Evolutionary conservation across 768 basidiomycete genomes (phyloP), one percentile per base, ranked within the genome.

Genomic region (Lactarius vividus): DNA sequence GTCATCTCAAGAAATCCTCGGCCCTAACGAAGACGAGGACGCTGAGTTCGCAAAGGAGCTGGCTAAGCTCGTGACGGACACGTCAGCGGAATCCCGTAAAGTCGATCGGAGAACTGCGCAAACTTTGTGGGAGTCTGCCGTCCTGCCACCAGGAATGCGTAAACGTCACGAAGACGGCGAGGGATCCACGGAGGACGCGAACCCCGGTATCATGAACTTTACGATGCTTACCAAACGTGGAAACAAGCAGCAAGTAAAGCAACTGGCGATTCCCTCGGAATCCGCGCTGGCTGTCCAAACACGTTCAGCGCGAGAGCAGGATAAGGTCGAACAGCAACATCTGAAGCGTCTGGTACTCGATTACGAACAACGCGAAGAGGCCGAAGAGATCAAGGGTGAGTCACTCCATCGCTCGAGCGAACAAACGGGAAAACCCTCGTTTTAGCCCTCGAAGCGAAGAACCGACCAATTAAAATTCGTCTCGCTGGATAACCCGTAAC

Each of bases 261-360:
- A 92, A 73, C 82, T 99, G 54, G 88, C 93, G 56, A 87, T 99
- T 52, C 97, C 97, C 11, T 80, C 92, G 9, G 88, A 86, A 70
- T 94, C 96, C 9, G 82, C 94, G 2, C 81, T 99, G 35, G 97
- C 96, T 0, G 82, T 95, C 58, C 94, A 97, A 72, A 96, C 95
- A 2, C 87, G 89, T 35, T 86, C 91, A 2, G 93, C 97, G 52
- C 97, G 98, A 73, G 79, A 92, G 68, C 94, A 95, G 74, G 94
- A 96, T 77, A 92, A 89, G 77, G 94, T 92, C 8, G 97, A 99
- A 74, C 96, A 98, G 71, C 94, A 98, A 75, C 93, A 98, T 67
- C 79, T 99, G 70, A 99, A 99, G 79, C 86, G 88, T n/a, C 83
- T 98, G 23, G 97, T 97, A 4, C 83, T 96, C 60, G 85, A 94